These are phyloP conservation scores for Mortierella sp. DNA, from an alignment of 371 early-diverging fungal genomes.

Conservation along the genomic window DNA sequence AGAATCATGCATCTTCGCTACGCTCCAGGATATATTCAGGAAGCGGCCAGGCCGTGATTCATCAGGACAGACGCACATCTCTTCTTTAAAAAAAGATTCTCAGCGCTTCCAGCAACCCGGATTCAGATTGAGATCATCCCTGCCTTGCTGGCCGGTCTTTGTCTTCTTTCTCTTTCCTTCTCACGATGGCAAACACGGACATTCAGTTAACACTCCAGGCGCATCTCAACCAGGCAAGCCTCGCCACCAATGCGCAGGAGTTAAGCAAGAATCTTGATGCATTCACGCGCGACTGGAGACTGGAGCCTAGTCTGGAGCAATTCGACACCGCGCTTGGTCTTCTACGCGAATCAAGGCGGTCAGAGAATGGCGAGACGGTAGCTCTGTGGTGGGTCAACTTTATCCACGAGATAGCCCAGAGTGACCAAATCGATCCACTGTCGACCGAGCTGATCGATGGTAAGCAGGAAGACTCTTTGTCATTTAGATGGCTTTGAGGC, in stretches of 20 bases:
- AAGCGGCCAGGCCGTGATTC: too few relatives aligned
- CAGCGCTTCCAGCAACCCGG: too few relatives aligned
- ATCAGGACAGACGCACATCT: too few relatives aligned
- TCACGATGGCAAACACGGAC: constrained; percentile 28
- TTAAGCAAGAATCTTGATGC: constrained; percentile 27
- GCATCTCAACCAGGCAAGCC: constrained; percentile 33
- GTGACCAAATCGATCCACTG: constrained; percentile 13
- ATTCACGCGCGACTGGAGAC: constrained; percentile 45
- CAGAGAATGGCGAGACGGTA: constrained; percentile 16
- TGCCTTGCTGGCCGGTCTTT: too few relatives aligned
- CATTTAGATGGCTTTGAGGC: too few relatives aligned
- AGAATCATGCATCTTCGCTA: too few relatives aligned
- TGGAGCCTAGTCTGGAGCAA: constrained; percentile 42
- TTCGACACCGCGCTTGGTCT: constrained; percentile 33
- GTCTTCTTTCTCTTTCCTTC: not conserved
- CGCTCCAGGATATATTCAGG: too few relatives aligned
- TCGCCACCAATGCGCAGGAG: constrained; percentile 21
- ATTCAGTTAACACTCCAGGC: constrained; percentile 41
- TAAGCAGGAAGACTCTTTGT: constrained; percentile 3
- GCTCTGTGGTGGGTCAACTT: constrained; percentile 38
- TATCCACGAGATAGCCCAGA: constrained; percentile 27
- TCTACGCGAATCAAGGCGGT: constrained; percentile 18
- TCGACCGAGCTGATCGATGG: constrained; percentile 32
- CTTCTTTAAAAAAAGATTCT: too few relatives aligned
- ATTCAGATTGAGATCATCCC: too few relatives aligned